Evolutionary conservation across 352 stramenopile genomes (phyloP).

Genomic region (Phytophthora capsici): DNA sequence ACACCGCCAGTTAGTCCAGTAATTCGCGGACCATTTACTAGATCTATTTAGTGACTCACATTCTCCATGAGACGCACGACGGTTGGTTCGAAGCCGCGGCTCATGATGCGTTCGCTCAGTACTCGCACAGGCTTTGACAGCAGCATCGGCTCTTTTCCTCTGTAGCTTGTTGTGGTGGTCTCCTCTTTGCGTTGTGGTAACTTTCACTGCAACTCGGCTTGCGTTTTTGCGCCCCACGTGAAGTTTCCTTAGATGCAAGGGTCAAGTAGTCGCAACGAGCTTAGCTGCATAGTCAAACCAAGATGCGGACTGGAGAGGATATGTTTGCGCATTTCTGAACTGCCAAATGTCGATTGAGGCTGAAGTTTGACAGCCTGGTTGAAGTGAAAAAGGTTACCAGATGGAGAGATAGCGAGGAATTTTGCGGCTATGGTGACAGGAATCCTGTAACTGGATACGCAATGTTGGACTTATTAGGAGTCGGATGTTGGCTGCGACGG

Average conservation of each 20-base stretch:
- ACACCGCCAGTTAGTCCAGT: not conserved
- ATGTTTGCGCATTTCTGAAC: constrained; percentile 16
- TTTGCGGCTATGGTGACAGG: constrained; percentile 5
- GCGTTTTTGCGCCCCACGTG: constrained; percentile 22
- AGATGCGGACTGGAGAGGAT: constrained; percentile 6
- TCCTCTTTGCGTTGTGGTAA: constrained; percentile 26
- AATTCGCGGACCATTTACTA: not conserved
- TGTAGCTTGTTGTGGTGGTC: not conserved
- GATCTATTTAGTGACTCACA: constrained; percentile 31
- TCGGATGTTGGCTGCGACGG: constrained; percentile 12
- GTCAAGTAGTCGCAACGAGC: constrained; percentile 11
- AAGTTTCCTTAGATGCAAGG: constrained; percentile 11
- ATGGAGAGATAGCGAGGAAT: constrained; percentile 1
- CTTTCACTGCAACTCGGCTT: constrained; percentile 25
- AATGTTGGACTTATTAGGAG: not conserved
- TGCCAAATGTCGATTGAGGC: constrained; percentile 23
- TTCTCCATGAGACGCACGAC: constrained; percentile 85
- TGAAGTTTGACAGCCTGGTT: constrained; percentile 18
- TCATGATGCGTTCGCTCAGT: constrained; percentile 87
- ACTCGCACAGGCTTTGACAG: constrained; percentile 71
- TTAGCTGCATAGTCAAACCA: constrained; percentile 27
- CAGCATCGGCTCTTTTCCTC: constrained; percentile 22
- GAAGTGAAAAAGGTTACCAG: constrained; percentile 15
- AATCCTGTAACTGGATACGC: no score
- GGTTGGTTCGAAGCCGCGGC: constrained; percentile 81